Conservation (phyloP, 371 early-diverging fungal species). For the Mortierella sp. region DNA sequence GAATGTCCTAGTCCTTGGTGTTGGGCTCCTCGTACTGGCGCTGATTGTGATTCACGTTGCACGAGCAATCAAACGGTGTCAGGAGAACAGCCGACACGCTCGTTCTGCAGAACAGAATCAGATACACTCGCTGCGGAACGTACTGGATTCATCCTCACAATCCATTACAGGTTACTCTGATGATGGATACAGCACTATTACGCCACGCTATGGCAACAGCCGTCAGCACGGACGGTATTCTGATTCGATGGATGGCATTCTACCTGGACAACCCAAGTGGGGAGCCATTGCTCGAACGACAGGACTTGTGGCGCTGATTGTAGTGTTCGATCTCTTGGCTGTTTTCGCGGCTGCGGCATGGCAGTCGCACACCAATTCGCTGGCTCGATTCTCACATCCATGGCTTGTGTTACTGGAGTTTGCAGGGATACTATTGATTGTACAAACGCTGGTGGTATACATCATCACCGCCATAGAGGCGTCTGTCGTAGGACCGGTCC, state of each 20-base stretch:
- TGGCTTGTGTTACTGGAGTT: slow-evolving; percentile 32
- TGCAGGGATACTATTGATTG: slow-evolving; percentile 14
- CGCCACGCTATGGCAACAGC: neutral
- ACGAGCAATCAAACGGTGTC: slow-evolving; percentile 11
- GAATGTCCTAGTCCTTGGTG: slow-evolving; percentile 55
- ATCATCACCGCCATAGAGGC: slow-evolving; percentile 23
- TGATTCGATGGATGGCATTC: neutral
- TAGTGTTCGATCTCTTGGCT: slow-evolving; percentile 16
- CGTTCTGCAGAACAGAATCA: slow-evolving; percentile 9
- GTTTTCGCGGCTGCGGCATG: slow-evolving; percentile 12
- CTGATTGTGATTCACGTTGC: slow-evolving; percentile 15
- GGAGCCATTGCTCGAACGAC: slow-evolving; percentile 9
- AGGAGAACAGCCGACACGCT: neutral
- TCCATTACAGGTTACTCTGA: slow-evolving; percentile 28
- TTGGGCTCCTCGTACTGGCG: slow-evolving; percentile 33
- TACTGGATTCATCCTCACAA: slow-evolving; percentile 22
- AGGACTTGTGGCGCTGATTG: slow-evolving; percentile 17
- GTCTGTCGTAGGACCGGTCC: slow-evolving; percentile 20
- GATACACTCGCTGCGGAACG: slow-evolving; percentile 28
- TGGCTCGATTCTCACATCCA: slow-evolving; percentile 21
- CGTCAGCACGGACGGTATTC: slow-evolving; percentile 11
- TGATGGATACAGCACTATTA: slow-evolving; percentile 27
- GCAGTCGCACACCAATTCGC: slow-evolving; percentile 16
- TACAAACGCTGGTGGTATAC: slow-evolving; percentile 32
- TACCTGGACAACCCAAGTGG: slow-evolving; percentile 1